Base-by-base conservation (phyloP, 2,329 filamentous ascomycete species). In the Aspergillus sp. region DNA sequence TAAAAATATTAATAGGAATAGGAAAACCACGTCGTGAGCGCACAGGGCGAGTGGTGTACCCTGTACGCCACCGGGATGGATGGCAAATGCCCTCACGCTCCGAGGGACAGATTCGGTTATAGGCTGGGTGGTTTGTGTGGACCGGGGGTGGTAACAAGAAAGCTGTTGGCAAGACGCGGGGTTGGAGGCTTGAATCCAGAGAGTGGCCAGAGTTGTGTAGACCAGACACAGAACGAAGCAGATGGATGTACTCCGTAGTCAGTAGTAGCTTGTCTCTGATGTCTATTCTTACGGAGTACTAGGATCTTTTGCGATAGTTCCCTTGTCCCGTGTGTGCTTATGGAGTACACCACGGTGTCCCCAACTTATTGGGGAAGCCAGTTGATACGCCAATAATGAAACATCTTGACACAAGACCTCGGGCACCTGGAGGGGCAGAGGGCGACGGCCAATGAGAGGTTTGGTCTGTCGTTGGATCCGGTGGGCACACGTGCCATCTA, bases 21-120 rank as follows among this genome's bases (percentile, higher is more conserved):
- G n/a, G 43, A 47, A 49, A 52, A 47, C 21, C 41, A 38, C 16
- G 34, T n/a, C 9, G 34, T n/a, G 34, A 38, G 16, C n/a, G n/a
- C n/a, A n/a, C n/a, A n/a, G n/a, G n/a, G n/a, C n/a, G n/a, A n/a
- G n/a, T 11, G 34, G 14, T 38, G 34, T 9, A 13, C 14, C 34
- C 14, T 13, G 14, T 38, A 38, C 34, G 34, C 34, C 34, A 38
- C 34, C 34, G 20, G 34, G 42, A 25, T 42, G 9, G 16, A 21
- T 45, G 20, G 42, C 31, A 50, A 49, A 25, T 11, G 25, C 25
- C 25, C 11, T 29, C 25, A 10, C 9, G 25, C 25, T 10, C 25
- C 25, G 3, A 10, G 25, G 25, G 25, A 29, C 25, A 29, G 25
- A 29, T 10, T 29, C 7, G 25, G 11, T 29, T 29, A 42, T 42